These are phyloP conservation scores for Botryotinia globosa DNA, from an alignment of 2,329 filamentous ascomycete species.

Conservation along the genomic window DNA sequence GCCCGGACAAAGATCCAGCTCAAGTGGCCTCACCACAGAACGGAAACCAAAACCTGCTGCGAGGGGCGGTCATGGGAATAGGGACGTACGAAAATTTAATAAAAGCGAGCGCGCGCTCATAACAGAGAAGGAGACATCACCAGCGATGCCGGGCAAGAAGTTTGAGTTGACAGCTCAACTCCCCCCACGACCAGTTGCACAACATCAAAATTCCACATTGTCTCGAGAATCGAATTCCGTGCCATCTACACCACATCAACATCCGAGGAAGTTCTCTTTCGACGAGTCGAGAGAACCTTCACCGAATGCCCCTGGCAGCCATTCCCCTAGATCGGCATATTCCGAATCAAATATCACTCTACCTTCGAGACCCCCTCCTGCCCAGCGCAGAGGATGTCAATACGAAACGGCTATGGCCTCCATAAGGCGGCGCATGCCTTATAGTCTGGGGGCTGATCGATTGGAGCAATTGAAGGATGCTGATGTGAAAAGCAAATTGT, in stretches of 20 bases:
- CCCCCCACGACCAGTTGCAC: conserved; percentile 37
- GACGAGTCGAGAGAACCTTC: conserved; percentile 77
- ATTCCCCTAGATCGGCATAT: conserved; percentile 85
- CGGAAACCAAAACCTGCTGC: conserved; percentile 49
- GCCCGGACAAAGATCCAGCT: conserved; percentile 50
- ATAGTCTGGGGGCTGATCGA: conserved; percentile 79
- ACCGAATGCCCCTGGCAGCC: conserved; percentile 70
- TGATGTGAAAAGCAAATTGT: conserved; percentile 69
- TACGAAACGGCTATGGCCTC: conserved; percentile 85
- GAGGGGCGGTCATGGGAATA: conserved; percentile 55
- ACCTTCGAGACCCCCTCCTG: conserved; percentile 63
- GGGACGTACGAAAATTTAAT: conserved; percentile 52
- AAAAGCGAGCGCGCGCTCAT: conserved; percentile 62
- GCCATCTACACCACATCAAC: conserved; percentile 89
- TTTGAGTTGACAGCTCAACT: conserved; percentile 35
- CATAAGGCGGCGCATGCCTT: conserved; percentile 83
- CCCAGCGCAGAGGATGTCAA: conserved; percentile 65
- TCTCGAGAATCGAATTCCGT: conserved; percentile 81
- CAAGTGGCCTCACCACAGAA: conserved; percentile 44
- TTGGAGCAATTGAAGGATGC: conserved; percentile 69
- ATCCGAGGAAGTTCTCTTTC: conserved; percentile 77
- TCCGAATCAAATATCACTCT: conserved; percentile 80
- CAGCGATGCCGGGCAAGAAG: conserved; percentile 38
- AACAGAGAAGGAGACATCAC: conserved; percentile 52
- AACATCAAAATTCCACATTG: conserved; percentile 48